Percentiles rank a stretch among this genome's conserved stretches.
Conservation (phyloP, 352 stramenopile species). For the Globisporangium yorkense region DNA sequence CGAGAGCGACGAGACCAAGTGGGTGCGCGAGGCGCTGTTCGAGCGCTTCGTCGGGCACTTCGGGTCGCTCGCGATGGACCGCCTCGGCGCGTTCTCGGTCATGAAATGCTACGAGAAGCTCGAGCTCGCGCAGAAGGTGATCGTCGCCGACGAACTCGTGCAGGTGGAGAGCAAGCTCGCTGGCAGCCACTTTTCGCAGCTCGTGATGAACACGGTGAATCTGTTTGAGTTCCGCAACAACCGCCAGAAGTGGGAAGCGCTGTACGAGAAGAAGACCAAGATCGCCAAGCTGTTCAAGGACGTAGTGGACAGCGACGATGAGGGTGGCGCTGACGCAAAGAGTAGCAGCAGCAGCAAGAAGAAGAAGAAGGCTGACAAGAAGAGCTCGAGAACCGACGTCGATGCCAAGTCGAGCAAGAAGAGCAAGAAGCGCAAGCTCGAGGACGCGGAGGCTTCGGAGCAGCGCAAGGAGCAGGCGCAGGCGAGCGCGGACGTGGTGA, state of each 20-base stretch:
- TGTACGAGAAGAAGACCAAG: conserved; percentile 78
- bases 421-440: conserved; percentile 39
- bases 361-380: conserved; percentile 10
- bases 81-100: conserved; percentile 70
- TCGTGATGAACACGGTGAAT: conserved; percentile 77
- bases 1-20: conserved; percentile 41
- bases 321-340: conserved; percentile 3
- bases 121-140: conserved; percentile 47
- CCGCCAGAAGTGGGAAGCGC: conserved; percentile 66
- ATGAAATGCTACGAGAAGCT: conserved; percentile 81
- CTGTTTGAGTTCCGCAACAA: conserved; percentile 78
- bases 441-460: conserved; percentile 18
- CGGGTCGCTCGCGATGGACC: conserved; percentile 59
- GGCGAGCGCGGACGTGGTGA: conserved; percentile 45
- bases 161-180: conserved; percentile 63
- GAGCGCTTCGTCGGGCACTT: conserved; percentile 69
- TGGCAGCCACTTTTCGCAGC: conserved; percentile 76
- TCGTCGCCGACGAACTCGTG: conserved; percentile 66
- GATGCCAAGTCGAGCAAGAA: too few species aligned
- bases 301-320: conserved; percentile 35
- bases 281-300: conserved; percentile 77
- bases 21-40: conserved; percentile 61
- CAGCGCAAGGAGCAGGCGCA: conserved; percentile 23
- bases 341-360: conserved; percentile 5
- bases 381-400: neutral